Evolutionary conservation across 2,329 filamentous ascomycete species (phyloP), one percentile per base, ranked within the genome.

Genomic region (Fusarium domesticum): DNA sequence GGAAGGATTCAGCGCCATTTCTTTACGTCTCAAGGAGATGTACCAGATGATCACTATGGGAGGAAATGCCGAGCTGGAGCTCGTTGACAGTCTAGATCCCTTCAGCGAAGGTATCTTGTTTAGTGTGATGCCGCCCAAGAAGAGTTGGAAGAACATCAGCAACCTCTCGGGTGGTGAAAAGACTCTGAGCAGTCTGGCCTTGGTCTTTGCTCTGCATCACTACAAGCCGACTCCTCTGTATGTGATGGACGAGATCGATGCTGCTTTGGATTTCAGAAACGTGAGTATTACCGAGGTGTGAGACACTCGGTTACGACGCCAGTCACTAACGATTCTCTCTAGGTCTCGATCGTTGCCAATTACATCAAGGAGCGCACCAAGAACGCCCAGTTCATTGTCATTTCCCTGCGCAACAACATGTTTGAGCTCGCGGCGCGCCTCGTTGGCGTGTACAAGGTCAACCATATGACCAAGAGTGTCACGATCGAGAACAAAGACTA

Each of bases 21-120:
- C 92, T 2, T 76, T 96, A 18, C 87, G 92, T 1, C 77, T 98
- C 35, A 98, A 98, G 74, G 93, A 98, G 64, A 98, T 98, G 93
- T 98, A 98, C 71, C 93, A 98, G 66, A 96, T 98, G 91, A 98
- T 98, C 66, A 98, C 93, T 17, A 97, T 98, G 90, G 93, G 93
- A 50, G 93, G 93, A 43, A 98, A 98, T 60, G 93, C 93, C 0
- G 93, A 98, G 71, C 80, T 98, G 11, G 95, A 98, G 68, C 83
- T 98, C 18, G 93, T 98, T 32, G 93, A 98, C 72, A 92, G 86
- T 15, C 75, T 98, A 3, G 95, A 98, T 65, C 93, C 93, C 0
- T 98, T 98, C 74, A 90, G 87, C 6, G 93, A 98, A 69, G 93
- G 93, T 18, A 97, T 98, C 51, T 67, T 96, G 37, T 98, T 98